These are phyloP conservation scores for Symbiodinium pilosum DNA, from an alignment of 73 alveolate species.

Conservation along the genomic window DNA sequence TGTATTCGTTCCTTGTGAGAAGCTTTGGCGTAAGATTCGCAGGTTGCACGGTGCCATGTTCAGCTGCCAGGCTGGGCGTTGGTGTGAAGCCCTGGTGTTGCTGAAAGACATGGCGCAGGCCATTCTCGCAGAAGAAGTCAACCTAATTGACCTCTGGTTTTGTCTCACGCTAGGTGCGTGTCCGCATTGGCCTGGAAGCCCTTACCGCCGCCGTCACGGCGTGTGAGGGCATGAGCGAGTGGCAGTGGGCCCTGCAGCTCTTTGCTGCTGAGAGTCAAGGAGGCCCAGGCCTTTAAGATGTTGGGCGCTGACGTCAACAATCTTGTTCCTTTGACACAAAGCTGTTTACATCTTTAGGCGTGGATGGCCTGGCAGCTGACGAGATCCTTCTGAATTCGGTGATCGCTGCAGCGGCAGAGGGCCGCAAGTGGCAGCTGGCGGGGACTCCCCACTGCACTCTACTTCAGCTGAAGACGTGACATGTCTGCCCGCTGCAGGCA, in stretches of 20 bases:
- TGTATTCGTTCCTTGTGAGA: too few relatives aligned
- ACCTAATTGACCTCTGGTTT: too few relatives aligned
- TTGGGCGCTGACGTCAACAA: background rate
- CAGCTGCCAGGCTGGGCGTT: background rate
- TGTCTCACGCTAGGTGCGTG: background rate
- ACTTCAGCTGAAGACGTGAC: background rate
- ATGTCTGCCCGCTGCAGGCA: constrained; percentile 7
- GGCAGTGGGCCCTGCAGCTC: constrained; percentile 71
- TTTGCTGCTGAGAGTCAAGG: background rate
- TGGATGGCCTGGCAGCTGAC: background rate
- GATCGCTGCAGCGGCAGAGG: constrained; percentile 56
- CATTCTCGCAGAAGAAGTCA: background rate
- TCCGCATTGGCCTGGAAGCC: background rate
- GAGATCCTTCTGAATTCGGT: constrained; percentile 39
- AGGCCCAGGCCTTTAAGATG: background rate
- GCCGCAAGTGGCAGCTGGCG: constrained; percentile 59
- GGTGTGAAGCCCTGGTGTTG: constrained; percentile 61
- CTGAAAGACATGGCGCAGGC: constrained; percentile 51
- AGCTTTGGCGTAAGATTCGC: too few relatives aligned
- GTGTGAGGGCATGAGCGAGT: constrained; percentile 47
- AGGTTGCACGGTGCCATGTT: background rate
- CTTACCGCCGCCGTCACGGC: constrained; percentile 69
- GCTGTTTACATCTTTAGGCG: too few relatives aligned
- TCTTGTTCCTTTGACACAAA: background rate
- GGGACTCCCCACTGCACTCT: background rate